Percentiles rank a stretch among this genome's conserved stretches.
These are phyloP conservation scores for Xylaria telfairii DNA, from an alignment of 495 filamentous ascomycete genomes.

Conservation along the genomic window DNA sequence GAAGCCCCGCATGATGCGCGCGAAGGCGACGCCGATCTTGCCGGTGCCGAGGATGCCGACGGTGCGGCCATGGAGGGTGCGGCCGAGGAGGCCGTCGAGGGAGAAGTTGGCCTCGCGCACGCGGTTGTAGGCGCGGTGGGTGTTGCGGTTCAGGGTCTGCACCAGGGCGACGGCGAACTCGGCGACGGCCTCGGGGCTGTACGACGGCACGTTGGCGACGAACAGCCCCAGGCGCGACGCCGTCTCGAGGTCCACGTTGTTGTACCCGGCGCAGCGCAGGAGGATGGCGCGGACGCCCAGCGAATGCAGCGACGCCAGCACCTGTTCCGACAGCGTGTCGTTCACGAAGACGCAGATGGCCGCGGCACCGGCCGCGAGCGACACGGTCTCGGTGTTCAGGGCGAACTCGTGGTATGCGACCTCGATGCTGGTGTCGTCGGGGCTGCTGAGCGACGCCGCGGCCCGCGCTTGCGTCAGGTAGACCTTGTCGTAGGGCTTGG, in stretches of 20 bases:
- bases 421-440: conserved; percentile 32
- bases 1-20: conserved; percentile 64
- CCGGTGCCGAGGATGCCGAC: conserved; percentile 63
- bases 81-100: conserved; percentile 68
- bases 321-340: conserved; percentile 59
- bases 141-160: conserved; percentile 73
- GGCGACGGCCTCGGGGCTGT: conserved; percentile 74
- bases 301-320: conserved; percentile 56
- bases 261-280: conserved; percentile 74
- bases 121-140: conserved; percentile 73
- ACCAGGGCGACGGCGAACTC: conserved; percentile 73
- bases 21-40: conserved; percentile 59
- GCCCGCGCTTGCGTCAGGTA: conserved; percentile 52
- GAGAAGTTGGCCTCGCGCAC: conserved; percentile 76
- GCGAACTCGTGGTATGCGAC: conserved; percentile 63
- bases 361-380: conserved; percentile 58
- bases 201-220: conserved; percentile 71
- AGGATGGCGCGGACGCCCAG: conserved; percentile 62
- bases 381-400: conserved; percentile 60
- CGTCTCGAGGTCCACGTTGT: conserved; percentile 66
- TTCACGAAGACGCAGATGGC: conserved; percentile 78
- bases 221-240: conserved; percentile 65
- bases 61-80: conserved; percentile 66
- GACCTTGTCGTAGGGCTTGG: conserved; percentile 65
- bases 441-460: conserved; percentile 27